These are phyloP conservation scores for Diaporthe vexans DNA, from an alignment of 2,329 filamentous ascomycete species.

Conservation along the genomic window DNA sequence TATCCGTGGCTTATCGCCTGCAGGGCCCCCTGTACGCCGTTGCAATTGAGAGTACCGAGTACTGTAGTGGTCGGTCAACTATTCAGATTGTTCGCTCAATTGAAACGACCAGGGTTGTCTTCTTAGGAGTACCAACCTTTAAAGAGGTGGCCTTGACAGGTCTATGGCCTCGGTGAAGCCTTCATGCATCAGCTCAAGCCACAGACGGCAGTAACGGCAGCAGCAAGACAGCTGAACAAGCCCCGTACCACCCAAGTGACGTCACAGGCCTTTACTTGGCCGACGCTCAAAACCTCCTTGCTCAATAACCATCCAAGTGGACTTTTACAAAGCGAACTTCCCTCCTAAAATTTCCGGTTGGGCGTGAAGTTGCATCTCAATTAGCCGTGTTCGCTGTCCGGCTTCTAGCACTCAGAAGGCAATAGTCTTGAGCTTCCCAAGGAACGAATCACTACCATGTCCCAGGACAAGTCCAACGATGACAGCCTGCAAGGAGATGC, in stretches of 20 bases:
- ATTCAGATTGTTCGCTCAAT: neutral
- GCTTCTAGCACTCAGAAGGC: neutral
- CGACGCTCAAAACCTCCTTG: neutral
- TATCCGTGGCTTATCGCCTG: slow-evolving; percentile 38
- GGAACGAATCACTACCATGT: slow-evolving; percentile 54
- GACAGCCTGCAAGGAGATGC: slow-evolving; percentile 73
- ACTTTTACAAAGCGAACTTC: neutral
- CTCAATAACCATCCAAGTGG: neutral
- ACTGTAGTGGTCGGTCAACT: neutral
- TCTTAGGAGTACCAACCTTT: neutral
- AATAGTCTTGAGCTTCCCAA: no score
- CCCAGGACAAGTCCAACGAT: slow-evolving; percentile 81
- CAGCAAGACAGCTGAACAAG: slow-evolving; percentile 1
- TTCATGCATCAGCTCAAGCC: neutral
- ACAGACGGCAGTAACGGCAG: neutral
- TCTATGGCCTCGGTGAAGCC: neutral
- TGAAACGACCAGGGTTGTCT: neutral
- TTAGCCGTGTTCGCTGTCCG: neutral
- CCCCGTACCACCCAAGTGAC: slow-evolving; percentile 2
- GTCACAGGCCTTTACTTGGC: slow-evolving; percentile 11
- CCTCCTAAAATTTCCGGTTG: neutral
- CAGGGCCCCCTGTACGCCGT: neutral
- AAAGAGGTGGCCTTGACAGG: neutral
- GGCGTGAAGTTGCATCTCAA: no score
- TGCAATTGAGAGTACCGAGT: neutral